A percentile compares a stretch with the other conserved stretches of the same genome.
These are phyloP conservation scores for Candida namnaoensis DNA, from an alignment of 805 yeast genomes.

Conservation along the genomic window DNA sequence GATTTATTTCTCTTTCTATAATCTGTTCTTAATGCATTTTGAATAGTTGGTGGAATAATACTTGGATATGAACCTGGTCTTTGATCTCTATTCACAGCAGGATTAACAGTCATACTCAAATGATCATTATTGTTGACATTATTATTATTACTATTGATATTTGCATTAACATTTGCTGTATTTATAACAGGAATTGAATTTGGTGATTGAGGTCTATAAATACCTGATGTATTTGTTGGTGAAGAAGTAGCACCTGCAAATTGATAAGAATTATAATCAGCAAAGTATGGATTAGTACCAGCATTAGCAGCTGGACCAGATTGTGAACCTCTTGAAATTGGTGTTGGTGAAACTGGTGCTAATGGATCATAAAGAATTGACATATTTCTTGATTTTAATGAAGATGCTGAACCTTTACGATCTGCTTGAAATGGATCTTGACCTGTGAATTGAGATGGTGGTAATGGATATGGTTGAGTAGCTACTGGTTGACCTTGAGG, in stretches of 20 bases:
- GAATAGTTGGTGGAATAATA: constrained; percentile 7
- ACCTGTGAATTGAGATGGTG: background rate
- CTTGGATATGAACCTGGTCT: constrained; percentile 17
- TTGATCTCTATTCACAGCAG: constrained; percentile 6
- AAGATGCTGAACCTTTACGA: constrained; percentile 12
- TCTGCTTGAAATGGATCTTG: constrained; percentile 16
- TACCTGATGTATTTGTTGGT: background rate
- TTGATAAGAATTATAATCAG: constrained; percentile 9
- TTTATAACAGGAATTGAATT: constrained; percentile 1
- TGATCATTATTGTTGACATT: too few species aligned
- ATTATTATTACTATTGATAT: background rate
- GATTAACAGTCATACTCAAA: too few species aligned
- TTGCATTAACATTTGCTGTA: constrained; percentile 1
- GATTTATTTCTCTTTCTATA: constrained; percentile 16
- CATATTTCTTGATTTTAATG: constrained; percentile 15
- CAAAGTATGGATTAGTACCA: constrained; percentile 10
- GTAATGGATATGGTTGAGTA: constrained; percentile 2
- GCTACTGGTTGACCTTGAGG: constrained; percentile 1
- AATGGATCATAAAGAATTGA: constrained; percentile 19
- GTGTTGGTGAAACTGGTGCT: constrained; percentile 13
- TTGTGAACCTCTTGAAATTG: constrained; percentile 7
- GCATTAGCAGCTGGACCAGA: constrained; percentile 8
- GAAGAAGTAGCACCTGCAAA: background rate
- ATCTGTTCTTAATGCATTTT: constrained; percentile 7
- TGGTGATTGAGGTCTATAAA: constrained; percentile 7